phyloP scores from a whole-genome alignment of 2,329 filamentous ascomycete species.

The Exophiala xenobiotica region DNA sequence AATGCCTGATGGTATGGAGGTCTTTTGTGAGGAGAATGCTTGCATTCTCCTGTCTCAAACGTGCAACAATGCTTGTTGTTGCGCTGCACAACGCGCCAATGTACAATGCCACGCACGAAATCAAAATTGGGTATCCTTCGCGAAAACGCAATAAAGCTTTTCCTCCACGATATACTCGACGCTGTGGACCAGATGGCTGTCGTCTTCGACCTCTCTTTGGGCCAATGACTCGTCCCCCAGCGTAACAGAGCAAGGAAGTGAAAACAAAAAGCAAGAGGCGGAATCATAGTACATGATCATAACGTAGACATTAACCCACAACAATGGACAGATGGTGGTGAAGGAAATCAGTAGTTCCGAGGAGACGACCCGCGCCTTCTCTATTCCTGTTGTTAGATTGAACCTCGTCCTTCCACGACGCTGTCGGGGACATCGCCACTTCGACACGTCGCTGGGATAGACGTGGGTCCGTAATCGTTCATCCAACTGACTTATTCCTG shows the following conservation, averaged over 20 bases:
- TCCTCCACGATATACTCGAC: not conserved
- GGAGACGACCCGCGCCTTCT: not conserved
- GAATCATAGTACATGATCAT: constrained; percentile 1
- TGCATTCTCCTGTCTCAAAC: not conserved
- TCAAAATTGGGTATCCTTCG: not conserved
- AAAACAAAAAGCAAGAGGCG: not conserved
- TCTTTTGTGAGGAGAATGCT: no score
- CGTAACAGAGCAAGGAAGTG: not conserved
- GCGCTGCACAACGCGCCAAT: not conserved
- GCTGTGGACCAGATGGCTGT: not conserved
- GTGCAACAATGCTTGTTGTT: not conserved
- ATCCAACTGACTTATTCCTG: no score
- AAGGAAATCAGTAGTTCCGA: not conserved
- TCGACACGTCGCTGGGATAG: no score
- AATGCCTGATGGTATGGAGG: no score
- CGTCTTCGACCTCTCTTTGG: not conserved
- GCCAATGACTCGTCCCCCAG: not conserved
- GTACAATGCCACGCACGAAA: not conserved
- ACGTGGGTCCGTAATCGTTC: no score
- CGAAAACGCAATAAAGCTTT: not conserved
- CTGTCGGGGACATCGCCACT: not conserved
- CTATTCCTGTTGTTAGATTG: not conserved
- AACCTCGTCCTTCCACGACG: not conserved
- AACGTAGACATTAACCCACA: not conserved
- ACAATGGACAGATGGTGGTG: not conserved